These are phyloP conservation scores for Exophiala sideris DNA, from an alignment of 2,329 filamentous ascomycete genomes.

Conservation along the genomic window DNA sequence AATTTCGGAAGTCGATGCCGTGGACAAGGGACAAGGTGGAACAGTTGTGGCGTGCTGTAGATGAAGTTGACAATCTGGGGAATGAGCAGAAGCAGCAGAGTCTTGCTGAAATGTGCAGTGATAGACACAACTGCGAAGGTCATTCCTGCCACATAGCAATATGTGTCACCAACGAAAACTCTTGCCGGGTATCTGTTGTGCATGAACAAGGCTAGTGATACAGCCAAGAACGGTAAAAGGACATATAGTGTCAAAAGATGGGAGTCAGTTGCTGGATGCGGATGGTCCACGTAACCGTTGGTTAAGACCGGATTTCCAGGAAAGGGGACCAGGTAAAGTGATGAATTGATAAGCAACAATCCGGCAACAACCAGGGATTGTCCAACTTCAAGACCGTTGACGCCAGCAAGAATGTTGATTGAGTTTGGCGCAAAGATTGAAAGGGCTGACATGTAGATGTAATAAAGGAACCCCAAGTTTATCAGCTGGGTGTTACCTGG, in stretches of 20 bases:
- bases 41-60: slow-evolving; percentile 89
- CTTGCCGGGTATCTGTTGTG: slow-evolving; percentile 96
- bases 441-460: slow-evolving; percentile 92
- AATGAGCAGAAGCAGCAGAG: slow-evolving; percentile 80
- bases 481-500: slow-evolving; percentile 64
- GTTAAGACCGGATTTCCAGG: slow-evolving; percentile 27
- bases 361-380: slow-evolving; percentile 88
- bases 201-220: slow-evolving; percentile 76
- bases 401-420: slow-evolving; percentile 99
- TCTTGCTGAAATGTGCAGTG: slow-evolving; percentile 96
- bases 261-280: slow-evolving; percentile 90
- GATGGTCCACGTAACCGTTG: slow-evolving; percentile 59
- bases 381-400: slow-evolving; percentile 95
- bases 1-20: slow-evolving; percentile 87
- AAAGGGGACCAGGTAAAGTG: slow-evolving; percentile 72
- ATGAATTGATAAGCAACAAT: slow-evolving; percentile 81
- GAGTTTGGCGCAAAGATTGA: slow-evolving; percentile 98
- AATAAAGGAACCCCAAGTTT: slow-evolving; percentile 80
- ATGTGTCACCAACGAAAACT: slow-evolving; percentile 97
- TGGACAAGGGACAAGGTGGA: slow-evolving; percentile 85
- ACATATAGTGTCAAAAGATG: slow-evolving; percentile 96
- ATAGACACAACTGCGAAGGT: slow-evolving; percentile 97
- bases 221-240: slow-evolving; percentile 87
- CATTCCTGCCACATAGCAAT: slow-evolving; percentile 99
- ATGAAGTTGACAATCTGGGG: slow-evolving; percentile 96